Evolutionary conservation across 345 rosid species (phyloP), one percentile per base, ranked within the genome.

Genomic region (Streptanthus diversifolius): DNA sequence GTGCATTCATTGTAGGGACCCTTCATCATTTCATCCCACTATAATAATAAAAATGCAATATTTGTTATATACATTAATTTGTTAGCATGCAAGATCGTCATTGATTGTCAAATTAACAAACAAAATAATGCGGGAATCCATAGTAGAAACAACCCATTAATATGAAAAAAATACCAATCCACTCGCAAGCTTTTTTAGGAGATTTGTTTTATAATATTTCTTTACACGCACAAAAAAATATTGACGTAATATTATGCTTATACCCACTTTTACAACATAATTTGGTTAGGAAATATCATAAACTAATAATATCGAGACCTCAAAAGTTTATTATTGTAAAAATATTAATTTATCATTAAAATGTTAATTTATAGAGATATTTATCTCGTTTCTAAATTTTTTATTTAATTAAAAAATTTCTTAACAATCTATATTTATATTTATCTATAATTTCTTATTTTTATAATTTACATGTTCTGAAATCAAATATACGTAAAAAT

Each of bases 1-100:
- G 36, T 53, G 59, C 59, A 53, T 53, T 53, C 36, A 53, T 53
- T 53, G 36, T 25, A 25, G 57, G 56, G 56, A 24, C 56, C 56
- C 56, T 22, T 51, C 56, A 29, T 51, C 56, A 30, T 32, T 22
- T 51, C 56, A 29, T 51, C 32, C 32, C 24, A 24, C 25, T 52
- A 14, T 25, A 51, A 52, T 32, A 52, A 52, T 8, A 52, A 6
- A 52, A 27, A 2, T 52, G 18, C 3, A 25, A 51, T 51, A 33
- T 22, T 11, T 49, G 53, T 19, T 48, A 21, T 19, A 17, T 48
- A n/a, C n/a, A n/a, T n/a, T n/a, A 48, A 9, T 48, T 21, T 22
- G 30, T 22, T 21, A 49, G 30, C n/a, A n/a, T 24, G 25, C 8
- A 51, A 25, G 10, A 14, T 25, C 57, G 18, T 52, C n/a, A 5